phyloP scores from a whole-genome alignment of 2,329 filamentous ascomycete species.

The Lecanicillium sp. region DNA sequence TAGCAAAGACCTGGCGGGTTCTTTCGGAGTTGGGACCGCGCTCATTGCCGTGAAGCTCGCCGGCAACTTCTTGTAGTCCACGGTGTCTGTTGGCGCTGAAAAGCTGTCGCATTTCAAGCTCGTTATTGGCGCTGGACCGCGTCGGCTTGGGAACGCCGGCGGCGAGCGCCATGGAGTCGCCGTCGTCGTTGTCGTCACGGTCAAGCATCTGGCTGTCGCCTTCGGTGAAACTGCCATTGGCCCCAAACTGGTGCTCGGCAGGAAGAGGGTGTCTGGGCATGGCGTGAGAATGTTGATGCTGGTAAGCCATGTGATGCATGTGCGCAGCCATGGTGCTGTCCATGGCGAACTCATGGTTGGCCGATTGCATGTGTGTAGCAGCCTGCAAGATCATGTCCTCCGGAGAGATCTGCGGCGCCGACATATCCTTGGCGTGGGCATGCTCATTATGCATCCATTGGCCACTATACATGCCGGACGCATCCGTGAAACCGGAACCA shows the following conservation, averaged over 20 bases:
- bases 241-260: constrained; percentile 45
- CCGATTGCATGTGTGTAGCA: constrained; percentile 48
- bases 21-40: constrained; percentile 76
- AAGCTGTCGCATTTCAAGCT: constrained; percentile 72
- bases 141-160: constrained; percentile 48
- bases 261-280: constrained; percentile 47
- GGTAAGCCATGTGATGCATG: constrained; percentile 39
- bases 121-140: constrained; percentile 70
- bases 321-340: constrained; percentile 39
- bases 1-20: constrained; percentile 79
- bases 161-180: constrained; percentile 43
- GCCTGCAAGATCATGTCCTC: constrained; percentile 57
- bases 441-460: constrained; percentile 46
- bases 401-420: constrained; percentile 42
- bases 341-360: constrained; percentile 45
- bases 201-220: constrained; percentile 55
- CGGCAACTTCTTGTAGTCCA: constrained; percentile 63
- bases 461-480: constrained; percentile 38
- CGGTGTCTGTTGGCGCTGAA: constrained; percentile 64
- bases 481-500: constrained; percentile 37
- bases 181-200: constrained; percentile 53
- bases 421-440: constrained; percentile 38
- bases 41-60: constrained; percentile 72
- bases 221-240: constrained; percentile 50
- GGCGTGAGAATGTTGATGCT: constrained; percentile 31